These are phyloP conservation scores for Globisporangium emineosum DNA, from an alignment of 352 stramenopile genomes.

Conservation along the genomic window DNA sequence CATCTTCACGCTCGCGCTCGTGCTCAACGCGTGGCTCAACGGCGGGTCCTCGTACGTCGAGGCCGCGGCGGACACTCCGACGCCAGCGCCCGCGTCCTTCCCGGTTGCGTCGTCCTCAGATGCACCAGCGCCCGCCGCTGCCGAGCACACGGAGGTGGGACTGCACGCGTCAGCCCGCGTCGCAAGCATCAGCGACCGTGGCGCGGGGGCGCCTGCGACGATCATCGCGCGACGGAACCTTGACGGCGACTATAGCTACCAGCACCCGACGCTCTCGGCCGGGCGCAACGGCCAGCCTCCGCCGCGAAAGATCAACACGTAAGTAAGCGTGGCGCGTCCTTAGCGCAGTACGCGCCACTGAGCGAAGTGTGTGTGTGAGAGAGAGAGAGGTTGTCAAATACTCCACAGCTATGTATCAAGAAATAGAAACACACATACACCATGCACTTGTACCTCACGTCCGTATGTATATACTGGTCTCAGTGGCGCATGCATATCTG, in stretches of 20 bases:
- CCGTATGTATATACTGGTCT: not conserved
- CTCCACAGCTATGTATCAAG: not conserved
- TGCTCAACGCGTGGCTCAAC: slow-evolving; percentile 28
- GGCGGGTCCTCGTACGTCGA: not conserved
- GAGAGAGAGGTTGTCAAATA: not conserved
- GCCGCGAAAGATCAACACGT: slow-evolving; percentile 10
- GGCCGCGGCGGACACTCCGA: not conserved
- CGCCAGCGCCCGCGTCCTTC: not conserved
- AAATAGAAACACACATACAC: not conserved
- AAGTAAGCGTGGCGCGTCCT: not conserved
- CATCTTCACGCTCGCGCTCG: slow-evolving; percentile 40
- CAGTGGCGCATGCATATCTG: not conserved
- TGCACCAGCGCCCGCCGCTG: not conserved
- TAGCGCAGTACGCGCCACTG: not conserved
- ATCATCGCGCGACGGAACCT: slow-evolving; percentile 5
- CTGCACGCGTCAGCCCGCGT: not conserved
- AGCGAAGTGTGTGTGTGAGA: no score
- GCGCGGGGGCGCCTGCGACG: not conserved
- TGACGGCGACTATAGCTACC: slow-evolving; percentile 7
- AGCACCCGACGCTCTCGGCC: not conserved
- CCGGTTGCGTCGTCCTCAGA: not conserved
- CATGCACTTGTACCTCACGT: not conserved
- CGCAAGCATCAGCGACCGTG: not conserved
- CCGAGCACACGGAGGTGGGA: not conserved
- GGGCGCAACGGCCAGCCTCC: slow-evolving; percentile 1